Evolutionary conservation across 1,284 basidiomycete species (phyloP).

Genomic region (Leccinum subrobustum): DNA sequence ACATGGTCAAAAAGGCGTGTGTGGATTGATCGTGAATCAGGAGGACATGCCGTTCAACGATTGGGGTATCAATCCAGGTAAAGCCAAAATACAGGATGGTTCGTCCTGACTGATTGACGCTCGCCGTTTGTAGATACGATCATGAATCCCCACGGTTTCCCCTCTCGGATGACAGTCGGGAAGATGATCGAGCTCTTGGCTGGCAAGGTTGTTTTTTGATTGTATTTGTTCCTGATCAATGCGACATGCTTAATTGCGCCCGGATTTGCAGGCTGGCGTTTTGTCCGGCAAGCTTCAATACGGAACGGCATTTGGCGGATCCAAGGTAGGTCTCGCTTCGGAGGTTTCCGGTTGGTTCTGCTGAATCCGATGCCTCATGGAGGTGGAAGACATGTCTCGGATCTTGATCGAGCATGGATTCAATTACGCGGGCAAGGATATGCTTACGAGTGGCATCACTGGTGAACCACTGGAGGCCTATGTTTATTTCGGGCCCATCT

Average conservation of each 20-base stretch:
- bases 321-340: constrained; percentile 59
- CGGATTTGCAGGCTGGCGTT: constrained; percentile 70
- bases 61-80: constrained; percentile 89
- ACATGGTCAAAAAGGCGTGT: constrained; percentile 99
- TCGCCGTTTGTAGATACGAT: constrained; percentile 73
- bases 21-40: constrained; percentile 97
- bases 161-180: constrained; percentile 99
- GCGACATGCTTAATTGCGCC: background rate
- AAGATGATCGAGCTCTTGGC: constrained; percentile 99
- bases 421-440: constrained; percentile 97
- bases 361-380: constrained; percentile 10
- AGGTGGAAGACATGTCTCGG: constrained; percentile 98
- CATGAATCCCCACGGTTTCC: constrained; percentile 99
- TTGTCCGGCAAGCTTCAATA: constrained; percentile 86
- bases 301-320: constrained; percentile 96
- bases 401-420: constrained; percentile 96
- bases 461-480: constrained; percentile 96
- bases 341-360: constrained; percentile 7
- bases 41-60: constrained; percentile 99
- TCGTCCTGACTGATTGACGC: constrained; percentile 9
- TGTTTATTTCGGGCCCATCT: constrained; percentile 98
- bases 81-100: background rate
- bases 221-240: background rate
- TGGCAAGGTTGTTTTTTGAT: constrained; percentile 69
- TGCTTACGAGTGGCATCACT: constrained; percentile 97